Conservation (phyloP, 345 rosid species). For the Garcia nutans region DNA sequence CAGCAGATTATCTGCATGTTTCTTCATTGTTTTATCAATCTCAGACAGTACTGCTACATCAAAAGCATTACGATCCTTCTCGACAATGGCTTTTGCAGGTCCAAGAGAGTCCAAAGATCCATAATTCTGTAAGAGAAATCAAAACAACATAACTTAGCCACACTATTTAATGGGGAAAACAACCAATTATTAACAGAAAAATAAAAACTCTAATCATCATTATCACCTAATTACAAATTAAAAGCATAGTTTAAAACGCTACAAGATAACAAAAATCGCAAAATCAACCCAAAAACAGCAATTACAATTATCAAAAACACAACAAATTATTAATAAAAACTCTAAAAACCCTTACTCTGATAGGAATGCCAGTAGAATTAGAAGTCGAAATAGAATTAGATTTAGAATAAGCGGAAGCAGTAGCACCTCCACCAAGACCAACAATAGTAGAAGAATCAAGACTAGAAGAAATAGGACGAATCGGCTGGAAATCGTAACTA, state of each 20-base stretch:
- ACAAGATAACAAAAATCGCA: neutral
- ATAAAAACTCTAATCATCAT: neutral
- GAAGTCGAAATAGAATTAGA: constrained; percentile 22
- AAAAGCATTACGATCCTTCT: constrained; percentile 46
- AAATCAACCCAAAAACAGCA: neutral
- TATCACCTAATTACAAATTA: neutral
- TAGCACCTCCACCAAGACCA: neutral
- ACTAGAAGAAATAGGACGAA: constrained; percentile 49
- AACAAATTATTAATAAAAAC: neutral
- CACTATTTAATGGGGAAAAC: too few relatives aligned
- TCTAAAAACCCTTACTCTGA: constrained; percentile 37
- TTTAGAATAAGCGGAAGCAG: constrained; percentile 36
- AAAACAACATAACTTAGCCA: too few relatives aligned
- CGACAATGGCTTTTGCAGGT: constrained; percentile 51
- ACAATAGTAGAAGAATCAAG: constrained; percentile 14
- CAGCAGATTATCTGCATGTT: constrained; percentile 61
- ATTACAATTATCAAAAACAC: neutral
- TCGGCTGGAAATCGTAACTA: constrained; percentile 86
- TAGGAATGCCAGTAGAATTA: constrained; percentile 32
- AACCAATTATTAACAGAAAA: neutral
- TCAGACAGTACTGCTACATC: constrained; percentile 48
- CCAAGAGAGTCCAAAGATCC: constrained; percentile 62
- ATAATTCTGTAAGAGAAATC: constrained; percentile 41
- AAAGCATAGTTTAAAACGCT: neutral
- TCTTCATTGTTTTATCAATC: constrained; percentile 73